Evolutionary conservation across 352 stramenopile genomes (phyloP).

Genomic region (Phytophthora aleatoria): DNA sequence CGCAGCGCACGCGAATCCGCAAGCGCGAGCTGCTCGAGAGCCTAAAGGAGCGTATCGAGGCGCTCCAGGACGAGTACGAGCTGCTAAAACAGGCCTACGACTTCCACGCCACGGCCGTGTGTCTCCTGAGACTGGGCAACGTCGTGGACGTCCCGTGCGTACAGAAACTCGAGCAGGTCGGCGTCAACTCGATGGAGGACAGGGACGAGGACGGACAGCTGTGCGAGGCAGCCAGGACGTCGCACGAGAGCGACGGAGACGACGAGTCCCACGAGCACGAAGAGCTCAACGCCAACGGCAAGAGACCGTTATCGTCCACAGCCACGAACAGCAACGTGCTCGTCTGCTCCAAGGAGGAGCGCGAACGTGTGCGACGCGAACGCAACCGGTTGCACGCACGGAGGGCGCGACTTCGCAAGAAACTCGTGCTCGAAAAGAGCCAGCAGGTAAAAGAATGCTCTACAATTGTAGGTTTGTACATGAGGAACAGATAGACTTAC

Average conservation of each 20-base stretch:
- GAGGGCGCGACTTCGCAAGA: constrained; percentile 76
- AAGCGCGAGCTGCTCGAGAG: constrained; percentile 80
- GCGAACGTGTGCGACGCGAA: constrained; percentile 72
- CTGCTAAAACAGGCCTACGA: constrained; percentile 79
- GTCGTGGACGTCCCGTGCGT: constrained; percentile 46
- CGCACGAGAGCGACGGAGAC: constrained; percentile 44
- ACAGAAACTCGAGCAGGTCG: constrained; percentile 58
- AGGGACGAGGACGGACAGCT: constrained; percentile 38
- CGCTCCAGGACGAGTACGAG: constrained; percentile 61
- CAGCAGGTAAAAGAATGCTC: constrained; percentile 48
- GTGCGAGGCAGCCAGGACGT: constrained; percentile 23
- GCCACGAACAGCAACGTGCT: constrained; percentile 34
- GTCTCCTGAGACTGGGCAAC: constrained; percentile 57
- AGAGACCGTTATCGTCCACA: constrained; percentile 39
- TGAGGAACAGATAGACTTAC: constrained; percentile 13
- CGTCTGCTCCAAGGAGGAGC: constrained; percentile 67
- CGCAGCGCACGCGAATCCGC: constrained; percentile 74
- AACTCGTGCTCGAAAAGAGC: constrained; percentile 79
- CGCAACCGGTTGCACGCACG: constrained; percentile 78
- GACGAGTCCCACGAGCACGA: constrained; percentile 51
- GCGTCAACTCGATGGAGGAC: constrained; percentile 45
- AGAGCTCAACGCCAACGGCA: constrained; percentile 46
- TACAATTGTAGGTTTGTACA: neutral
- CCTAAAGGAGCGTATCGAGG: constrained; percentile 71
- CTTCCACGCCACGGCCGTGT: constrained; percentile 73